A percentile compares a stretch with the other conserved stretches of the same genome.
Evolutionary conservation across 192 early-diverging fungal species (phyloP).

Genomic region (Backusella luteola): DNA sequence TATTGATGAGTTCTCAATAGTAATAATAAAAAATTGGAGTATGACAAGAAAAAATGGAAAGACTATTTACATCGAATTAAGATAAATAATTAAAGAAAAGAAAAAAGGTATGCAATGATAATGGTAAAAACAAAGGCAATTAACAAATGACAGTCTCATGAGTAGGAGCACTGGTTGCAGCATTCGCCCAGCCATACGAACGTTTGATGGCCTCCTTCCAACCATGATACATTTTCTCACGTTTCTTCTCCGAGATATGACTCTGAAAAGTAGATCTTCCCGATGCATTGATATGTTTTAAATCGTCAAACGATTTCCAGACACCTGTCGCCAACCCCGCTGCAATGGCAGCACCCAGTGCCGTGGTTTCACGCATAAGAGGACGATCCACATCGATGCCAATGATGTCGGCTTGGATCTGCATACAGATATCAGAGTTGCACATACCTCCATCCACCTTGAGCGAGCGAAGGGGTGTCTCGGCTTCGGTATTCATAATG

Average conservation of each 20-base stretch:
- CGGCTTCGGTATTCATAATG: constrained; percentile 82
- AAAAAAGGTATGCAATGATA: no score
- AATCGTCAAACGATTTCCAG: constrained; percentile 55
- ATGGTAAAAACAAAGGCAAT: background rate
- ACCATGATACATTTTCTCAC: constrained; percentile 52
- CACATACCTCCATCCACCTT: constrained; percentile 93
- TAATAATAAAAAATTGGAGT: no score
- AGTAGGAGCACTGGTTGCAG: background rate
- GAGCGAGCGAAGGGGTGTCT: constrained; percentile 63
- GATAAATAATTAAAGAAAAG: no score
- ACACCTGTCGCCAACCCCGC: constrained; percentile 76
- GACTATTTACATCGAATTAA: no score
- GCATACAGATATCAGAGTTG: constrained; percentile 88
- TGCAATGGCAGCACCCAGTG: constrained; percentile 87
- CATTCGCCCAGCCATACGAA: constrained; percentile 55
- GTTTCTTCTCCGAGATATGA: constrained; percentile 47
- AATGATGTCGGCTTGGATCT: constrained; percentile 86
- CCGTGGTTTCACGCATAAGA: constrained; percentile 88
- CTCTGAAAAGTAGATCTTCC: constrained; percentile 44
- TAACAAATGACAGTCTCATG: constrained; percentile 36
- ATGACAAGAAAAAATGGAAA: no score
- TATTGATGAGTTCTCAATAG: no score
- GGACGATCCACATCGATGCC: constrained; percentile 81
- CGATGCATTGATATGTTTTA: constrained; percentile 48
- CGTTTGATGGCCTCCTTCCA: constrained; percentile 79